Conservation (phyloP, 768 basidiomycete species). For the Butyriboletus loyo region DNA sequence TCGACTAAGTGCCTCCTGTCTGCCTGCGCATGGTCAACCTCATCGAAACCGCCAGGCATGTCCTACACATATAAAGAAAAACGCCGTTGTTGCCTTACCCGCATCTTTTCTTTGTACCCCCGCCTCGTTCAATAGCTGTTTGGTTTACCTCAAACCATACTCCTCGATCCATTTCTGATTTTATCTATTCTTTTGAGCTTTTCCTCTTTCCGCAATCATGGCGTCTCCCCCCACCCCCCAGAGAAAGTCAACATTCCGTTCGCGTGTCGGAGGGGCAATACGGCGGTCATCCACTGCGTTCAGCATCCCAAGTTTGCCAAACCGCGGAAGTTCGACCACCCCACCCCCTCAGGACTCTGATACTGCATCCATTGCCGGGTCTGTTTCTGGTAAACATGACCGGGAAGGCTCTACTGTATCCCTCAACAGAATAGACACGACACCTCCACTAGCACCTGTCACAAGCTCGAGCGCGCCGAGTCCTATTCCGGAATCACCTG, state of each 20-base stretch:
- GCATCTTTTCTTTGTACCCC: conserved; percentile 21
- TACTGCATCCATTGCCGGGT: conserved; percentile 24
- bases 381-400: conserved; percentile 28
- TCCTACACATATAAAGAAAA: conserved; percentile 28
- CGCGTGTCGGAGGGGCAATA: conserved; percentile 58
- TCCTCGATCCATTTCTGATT: conserved; percentile 8
- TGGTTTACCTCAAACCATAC: conserved; percentile 7
- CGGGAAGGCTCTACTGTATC: conserved; percentile 28
- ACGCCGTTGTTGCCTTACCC: conserved; percentile 18
- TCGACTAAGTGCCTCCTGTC: conserved; percentile 24
- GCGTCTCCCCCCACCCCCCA: conserved; percentile 30
- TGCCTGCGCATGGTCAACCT: conserved; percentile 29
- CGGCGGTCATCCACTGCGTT: conserved; percentile 61
- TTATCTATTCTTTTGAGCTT: conserved; percentile 1
- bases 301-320: conserved; percentile 36
- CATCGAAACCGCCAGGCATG: conserved; percentile 37
- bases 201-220: conserved; percentile 22
- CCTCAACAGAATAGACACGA: conserved; percentile 34
- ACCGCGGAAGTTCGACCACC: conserved; percentile 25
- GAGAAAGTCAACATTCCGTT: conserved; percentile 47
- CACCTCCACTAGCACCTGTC: conserved; percentile 24
- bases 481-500: conserved; percentile 70
- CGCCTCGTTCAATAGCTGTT: conserved; percentile 10
- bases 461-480: conserved; percentile 41
- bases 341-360: conserved; percentile 27